Percentiles rank a stretch among this genome's conserved stretches.
Evolutionary conservation across 495 filamentous ascomycete genomes (phyloP).

Genomic region (Pseudevernia furfuracea): DNA sequence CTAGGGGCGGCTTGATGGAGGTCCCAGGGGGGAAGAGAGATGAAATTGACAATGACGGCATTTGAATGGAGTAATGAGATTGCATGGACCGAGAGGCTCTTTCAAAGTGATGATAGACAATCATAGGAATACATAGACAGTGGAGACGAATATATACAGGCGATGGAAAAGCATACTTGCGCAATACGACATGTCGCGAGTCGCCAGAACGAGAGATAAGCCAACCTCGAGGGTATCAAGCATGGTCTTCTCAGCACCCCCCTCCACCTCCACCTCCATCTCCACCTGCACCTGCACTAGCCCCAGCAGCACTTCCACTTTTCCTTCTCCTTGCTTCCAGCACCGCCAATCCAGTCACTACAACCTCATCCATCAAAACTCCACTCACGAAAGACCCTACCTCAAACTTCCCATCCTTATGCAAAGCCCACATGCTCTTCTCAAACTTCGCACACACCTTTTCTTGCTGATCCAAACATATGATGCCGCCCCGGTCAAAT

Average conservation of each 20-base stretch:
- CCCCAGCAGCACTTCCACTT: conserved; percentile 9
- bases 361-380: conserved; percentile 23
- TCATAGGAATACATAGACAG: neutral
- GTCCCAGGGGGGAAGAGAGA: neutral
- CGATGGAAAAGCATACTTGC: neutral
- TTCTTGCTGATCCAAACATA: conserved; percentile 12
- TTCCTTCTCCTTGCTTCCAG: conserved; percentile 20
- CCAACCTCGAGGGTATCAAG: neutral
- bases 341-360: conserved; percentile 26
- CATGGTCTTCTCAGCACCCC: neutral
- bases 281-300: too few species aligned
- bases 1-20: neutral
- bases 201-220: neutral
- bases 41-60: neutral
- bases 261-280: neutral
- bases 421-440: conserved; percentile 6
- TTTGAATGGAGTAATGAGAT: neutral
- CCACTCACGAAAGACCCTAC: conserved; percentile 9
- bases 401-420: conserved; percentile 16
- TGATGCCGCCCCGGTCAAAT: neutral
- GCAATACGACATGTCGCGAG: neutral
- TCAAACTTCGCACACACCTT: conserved; percentile 15
- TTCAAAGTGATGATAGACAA: neutral
- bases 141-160: too few species aligned
- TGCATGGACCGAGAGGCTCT: neutral